Evolutionary conservation across 805 yeast genomes (phyloP), one percentile per base, ranked within the genome.

Genomic region (Sugiyamaella floridensis): DNA sequence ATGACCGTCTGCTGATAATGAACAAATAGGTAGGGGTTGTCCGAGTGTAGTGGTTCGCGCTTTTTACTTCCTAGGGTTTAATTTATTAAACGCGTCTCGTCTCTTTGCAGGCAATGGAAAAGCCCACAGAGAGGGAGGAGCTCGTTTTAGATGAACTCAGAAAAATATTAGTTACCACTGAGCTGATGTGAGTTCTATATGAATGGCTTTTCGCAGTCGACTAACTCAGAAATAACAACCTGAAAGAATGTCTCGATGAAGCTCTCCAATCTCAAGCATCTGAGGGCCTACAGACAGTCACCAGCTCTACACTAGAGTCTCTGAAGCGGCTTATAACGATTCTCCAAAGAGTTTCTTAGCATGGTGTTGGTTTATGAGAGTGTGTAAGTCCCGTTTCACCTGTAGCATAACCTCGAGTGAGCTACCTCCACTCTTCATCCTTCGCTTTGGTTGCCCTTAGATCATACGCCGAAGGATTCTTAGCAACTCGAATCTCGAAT

Each of bases 401-500:
- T 22, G 6, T 22, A 22, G 26, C 3, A 22, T 3, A 6, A 22
- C 26, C 26, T 22, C 26, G 26, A 4, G 26, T 22, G 26, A 22
- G 26, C 26, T 22, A 22, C 26, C 6, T 22, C 26, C 37, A 11
- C 37, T 32, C 37, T 14, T 32, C 37, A 32, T 32, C 37, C 37
- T 14, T 32, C 37, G 37, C 37, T 14, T 32, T 10, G 37, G n/a
- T 4, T 14, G 37, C 12, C 12, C n/a, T 10, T 11, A 2, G 37
- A 14, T 32, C 37, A 32, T 32, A 32, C 37, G n/a, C 37, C 37
- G 37, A 32, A 32, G n/a, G 37, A 14, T 8, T 10, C 37, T 8
- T 32, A 14, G 37, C 37, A 6, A 55, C 37, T 37, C 43, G 46
- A 43, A 86, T 66, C 2, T 73, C 72, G 16, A 86, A 61, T 41